Conservation (phyloP, 2,329 filamentous ascomycete species). For the Botrytis paeoniae region DNA sequence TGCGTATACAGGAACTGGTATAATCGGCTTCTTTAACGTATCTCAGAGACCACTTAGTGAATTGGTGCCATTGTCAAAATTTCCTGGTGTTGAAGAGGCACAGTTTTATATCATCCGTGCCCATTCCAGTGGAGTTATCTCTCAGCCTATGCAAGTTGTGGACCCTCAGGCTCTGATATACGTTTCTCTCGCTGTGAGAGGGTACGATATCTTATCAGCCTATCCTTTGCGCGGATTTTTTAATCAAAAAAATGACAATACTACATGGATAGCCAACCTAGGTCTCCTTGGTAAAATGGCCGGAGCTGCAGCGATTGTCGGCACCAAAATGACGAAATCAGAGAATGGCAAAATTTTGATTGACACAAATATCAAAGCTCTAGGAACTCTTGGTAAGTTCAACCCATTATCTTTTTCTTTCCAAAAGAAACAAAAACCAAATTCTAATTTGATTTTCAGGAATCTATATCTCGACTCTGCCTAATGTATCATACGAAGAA, state of each 20-base stretch:
- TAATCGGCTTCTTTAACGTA: slow-evolving; percentile 85
- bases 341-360: slow-evolving; percentile 62
- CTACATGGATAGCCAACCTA: slow-evolving; percentile 62
- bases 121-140: slow-evolving; percentile 65
- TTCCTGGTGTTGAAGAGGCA: slow-evolving; percentile 64
- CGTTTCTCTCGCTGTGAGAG: slow-evolving; percentile 59
- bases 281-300: slow-evolving; percentile 88
- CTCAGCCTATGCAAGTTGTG: slow-evolving; percentile 47
- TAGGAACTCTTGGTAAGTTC: slow-evolving; percentile 66
- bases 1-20: slow-evolving; percentile 65
- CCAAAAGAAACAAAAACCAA: neutral
- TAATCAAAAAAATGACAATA: slow-evolving; percentile 37
- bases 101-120: slow-evolving; percentile 69
- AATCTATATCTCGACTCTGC: slow-evolving; percentile 72
- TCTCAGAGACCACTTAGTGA: slow-evolving; percentile 60
- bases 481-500: slow-evolving; percentile 55
- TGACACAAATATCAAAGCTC: slow-evolving; percentile 70
- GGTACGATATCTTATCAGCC: slow-evolving; percentile 79
- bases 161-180: slow-evolving; percentile 53
- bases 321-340: slow-evolving; percentile 55
- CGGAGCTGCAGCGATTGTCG: slow-evolving; percentile 72
- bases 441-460: slow-evolving; percentile 45
- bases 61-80: slow-evolving; percentile 65
- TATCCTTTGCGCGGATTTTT: slow-evolving; percentile 62
- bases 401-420: neutral